These are phyloP conservation scores for Angomonas desouzai DNA, from an alignment of 208 protist species.

Conservation along the genomic window DNA sequence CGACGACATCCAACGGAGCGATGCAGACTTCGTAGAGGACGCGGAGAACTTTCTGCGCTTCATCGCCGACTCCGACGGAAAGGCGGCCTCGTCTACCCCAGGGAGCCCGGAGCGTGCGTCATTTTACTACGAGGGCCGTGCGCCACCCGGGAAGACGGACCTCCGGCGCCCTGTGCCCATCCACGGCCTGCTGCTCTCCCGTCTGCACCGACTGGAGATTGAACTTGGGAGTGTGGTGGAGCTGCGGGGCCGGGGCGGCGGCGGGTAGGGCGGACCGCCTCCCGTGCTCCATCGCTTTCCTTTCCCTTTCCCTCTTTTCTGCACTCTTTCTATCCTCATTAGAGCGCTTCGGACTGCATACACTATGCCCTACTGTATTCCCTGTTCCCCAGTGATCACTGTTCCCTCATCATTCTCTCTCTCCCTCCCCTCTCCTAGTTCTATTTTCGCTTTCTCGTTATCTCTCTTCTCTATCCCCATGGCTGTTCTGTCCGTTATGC, in stretches of 20 bases:
- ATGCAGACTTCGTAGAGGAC: neutral
- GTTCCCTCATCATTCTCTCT: neutral
- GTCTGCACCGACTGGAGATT: slow-evolving; percentile 70
- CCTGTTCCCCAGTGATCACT: no score
- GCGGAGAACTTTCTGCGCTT: neutral
- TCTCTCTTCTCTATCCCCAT: slow-evolving; percentile 9
- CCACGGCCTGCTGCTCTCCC: slow-evolving; percentile 65
- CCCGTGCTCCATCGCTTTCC: neutral
- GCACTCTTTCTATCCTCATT: slow-evolving; percentile 14
- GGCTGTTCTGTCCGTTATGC: slow-evolving; percentile 4
- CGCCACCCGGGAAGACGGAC: neutral
- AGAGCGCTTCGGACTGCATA: neutral
- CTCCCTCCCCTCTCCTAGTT: neutral
- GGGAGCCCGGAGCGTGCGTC: neutral
- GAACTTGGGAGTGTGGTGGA: slow-evolving; percentile 77
- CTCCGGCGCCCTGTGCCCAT: slow-evolving; percentile 74
- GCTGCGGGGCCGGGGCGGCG: slow-evolving; percentile 41
- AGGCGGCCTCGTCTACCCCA: neutral
- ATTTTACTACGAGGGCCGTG: neutral
- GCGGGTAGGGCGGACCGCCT: neutral
- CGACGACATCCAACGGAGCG: neutral
- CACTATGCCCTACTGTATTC: neutral
- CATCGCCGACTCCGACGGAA: neutral
- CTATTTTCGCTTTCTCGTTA: slow-evolving; percentile 5
- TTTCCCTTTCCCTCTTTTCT: slow-evolving; percentile 10